These are phyloP conservation scores for Ilyonectria sp. DNA, from an alignment of 2,329 filamentous ascomycete species.

Conservation along the genomic window DNA sequence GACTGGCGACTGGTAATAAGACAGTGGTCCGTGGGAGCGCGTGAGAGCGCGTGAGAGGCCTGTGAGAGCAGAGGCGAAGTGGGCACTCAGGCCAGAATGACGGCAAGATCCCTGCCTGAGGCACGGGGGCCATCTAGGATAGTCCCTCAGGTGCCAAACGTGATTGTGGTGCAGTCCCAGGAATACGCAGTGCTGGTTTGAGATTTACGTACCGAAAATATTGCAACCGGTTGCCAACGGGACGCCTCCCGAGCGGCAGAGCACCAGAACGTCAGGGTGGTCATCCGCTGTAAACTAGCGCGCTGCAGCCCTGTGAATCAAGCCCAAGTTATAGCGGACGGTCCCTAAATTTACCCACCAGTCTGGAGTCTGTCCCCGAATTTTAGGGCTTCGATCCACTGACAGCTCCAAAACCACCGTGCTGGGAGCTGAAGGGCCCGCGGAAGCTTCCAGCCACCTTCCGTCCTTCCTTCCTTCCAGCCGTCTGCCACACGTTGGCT, in stretches of 20 bases:
- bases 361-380: conserved; percentile 21
- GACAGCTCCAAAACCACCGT: conserved; percentile 9
- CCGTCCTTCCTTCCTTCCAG: conserved; percentile 20
- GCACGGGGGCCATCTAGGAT: conserved; percentile 37
- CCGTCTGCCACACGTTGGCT: conserved; percentile 17
- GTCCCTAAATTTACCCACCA: conserved; percentile 21
- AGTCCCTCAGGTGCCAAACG: conserved; percentile 40
- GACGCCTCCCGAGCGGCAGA: background rate
- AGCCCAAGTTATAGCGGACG: conserved; percentile 17
- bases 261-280: background rate
- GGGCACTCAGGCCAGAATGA: conserved; percentile 41
- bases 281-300: conserved; percentile 13
- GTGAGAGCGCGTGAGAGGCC: conserved; percentile 29
- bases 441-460: conserved; percentile 29
- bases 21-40: conserved; percentile 25
- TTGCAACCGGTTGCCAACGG: background rate
- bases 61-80: conserved; percentile 34
- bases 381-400: conserved; percentile 29
- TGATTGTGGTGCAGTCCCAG: conserved; percentile 22
- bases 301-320: conserved; percentile 23
- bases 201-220: conserved; percentile 41
- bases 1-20: conserved; percentile 11
- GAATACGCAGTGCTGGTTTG: conserved; percentile 43
- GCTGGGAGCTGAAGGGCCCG: background rate
- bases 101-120: conserved; percentile 49